Evolutionary conservation across 768 basidiomycete species (phyloP).

Genomic region (Mycena alexandri): DNA sequence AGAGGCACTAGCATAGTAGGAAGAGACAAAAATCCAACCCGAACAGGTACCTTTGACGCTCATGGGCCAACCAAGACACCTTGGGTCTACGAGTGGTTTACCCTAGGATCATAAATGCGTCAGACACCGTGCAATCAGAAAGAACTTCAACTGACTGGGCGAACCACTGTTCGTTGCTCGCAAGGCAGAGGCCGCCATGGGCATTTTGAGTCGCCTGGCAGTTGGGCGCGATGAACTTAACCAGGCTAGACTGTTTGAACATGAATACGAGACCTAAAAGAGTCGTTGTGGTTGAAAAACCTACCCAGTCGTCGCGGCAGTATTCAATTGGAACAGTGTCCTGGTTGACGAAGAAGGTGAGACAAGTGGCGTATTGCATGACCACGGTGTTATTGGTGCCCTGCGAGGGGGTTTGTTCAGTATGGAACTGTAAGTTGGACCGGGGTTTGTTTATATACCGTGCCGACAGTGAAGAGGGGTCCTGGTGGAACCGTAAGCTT

Average conservation of each 20-base stretch:
- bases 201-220: slow-evolving; percentile 64
- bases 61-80: no score
- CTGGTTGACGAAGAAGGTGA: slow-evolving; percentile 65
- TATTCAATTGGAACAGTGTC: slow-evolving; percentile 53
- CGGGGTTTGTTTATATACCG: slow-evolving; percentile 34
- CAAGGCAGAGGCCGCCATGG: slow-evolving; percentile 63
- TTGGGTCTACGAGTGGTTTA: slow-evolving; percentile 3
- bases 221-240: slow-evolving; percentile 58
- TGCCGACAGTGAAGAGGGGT: slow-evolving; percentile 48
- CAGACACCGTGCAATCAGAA: neutral
- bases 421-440: neutral
- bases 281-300: slow-evolving; percentile 19
- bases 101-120: neutral
- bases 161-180: slow-evolving; percentile 61
- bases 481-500: slow-evolving; percentile 36
- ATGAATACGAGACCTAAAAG: neutral
- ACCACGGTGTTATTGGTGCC: no score
- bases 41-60: no score
- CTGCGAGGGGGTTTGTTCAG: slow-evolving; percentile 6
- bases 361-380: slow-evolving; percentile 59
- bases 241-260: slow-evolving; percentile 47
- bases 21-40: no score
- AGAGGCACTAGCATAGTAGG: no score
- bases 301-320: slow-evolving; percentile 62
- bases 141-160: slow-evolving; percentile 55